These are phyloP conservation scores for Angomonas ambiguus DNA, from an alignment of 208 protist species.

Conservation along the genomic window DNA sequence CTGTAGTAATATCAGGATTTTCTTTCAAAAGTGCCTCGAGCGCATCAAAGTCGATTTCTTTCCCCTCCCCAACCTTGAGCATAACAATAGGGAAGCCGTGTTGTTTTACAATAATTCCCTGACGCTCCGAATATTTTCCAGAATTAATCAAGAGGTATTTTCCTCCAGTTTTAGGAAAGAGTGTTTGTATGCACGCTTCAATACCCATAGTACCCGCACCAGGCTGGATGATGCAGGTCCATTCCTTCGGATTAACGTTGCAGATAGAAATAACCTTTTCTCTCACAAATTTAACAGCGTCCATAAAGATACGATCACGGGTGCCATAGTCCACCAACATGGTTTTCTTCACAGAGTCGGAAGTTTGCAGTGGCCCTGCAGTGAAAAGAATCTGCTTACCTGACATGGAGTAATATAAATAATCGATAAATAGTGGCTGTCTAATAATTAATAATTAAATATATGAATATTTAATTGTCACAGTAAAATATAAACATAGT, in stretches of 20 bases:
- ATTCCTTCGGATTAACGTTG: slow-evolving; percentile 40
- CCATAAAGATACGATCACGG: slow-evolving; percentile 70
- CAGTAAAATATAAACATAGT: too few species aligned
- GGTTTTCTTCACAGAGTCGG: slow-evolving; percentile 62
- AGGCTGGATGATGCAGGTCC: slow-evolving; percentile 68
- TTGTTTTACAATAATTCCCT: slow-evolving; percentile 50
- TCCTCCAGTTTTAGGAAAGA: slow-evolving; percentile 41
- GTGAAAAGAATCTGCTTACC: slow-evolving; percentile 76
- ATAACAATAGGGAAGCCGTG: slow-evolving; percentile 45
- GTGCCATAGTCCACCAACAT: slow-evolving; percentile 84
- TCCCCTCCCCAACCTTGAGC: slow-evolving; percentile 53
- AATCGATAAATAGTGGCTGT: too few species aligned
- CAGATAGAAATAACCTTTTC: slow-evolving; percentile 50
- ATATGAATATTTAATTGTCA: too few species aligned
- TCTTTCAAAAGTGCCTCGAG: slow-evolving; percentile 38
- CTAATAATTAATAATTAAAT: too few species aligned
- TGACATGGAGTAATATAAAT: too few species aligned
- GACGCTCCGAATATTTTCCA: slow-evolving; percentile 84
- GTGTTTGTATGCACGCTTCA: slow-evolving; percentile 71
- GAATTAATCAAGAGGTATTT: slow-evolving; percentile 81
- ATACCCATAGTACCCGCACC: slow-evolving; percentile 83
- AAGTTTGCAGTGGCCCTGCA: slow-evolving; percentile 75
- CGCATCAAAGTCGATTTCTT: slow-evolving; percentile 44
- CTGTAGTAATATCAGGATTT: slow-evolving; percentile 61
- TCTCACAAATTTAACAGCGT: slow-evolving; percentile 63